Evolutionary conservation across 345 rosid genomes (phyloP), one percentile per base, ranked within the genome.

Genomic region (Euphorbia lathyris): DNA sequence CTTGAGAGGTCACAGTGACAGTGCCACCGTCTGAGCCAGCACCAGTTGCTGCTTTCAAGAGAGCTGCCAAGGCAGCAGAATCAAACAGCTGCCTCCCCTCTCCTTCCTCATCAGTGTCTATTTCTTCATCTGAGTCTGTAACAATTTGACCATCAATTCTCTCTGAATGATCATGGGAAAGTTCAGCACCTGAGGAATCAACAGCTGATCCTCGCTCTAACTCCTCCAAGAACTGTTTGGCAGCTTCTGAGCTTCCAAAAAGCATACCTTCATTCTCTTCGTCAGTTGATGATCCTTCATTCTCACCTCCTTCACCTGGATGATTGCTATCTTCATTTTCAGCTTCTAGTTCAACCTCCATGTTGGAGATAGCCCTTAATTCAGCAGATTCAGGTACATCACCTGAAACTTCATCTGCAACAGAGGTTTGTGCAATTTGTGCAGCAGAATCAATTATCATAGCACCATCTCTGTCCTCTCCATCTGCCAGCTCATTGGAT

Each of bases 1-100:
- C 99, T 75, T 83, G 89, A 62, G 97, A 86, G 30, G 92, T 83
- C 72, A 91, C 76, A 58, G 90, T 82, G 69, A 91, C 79, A 65
- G 74, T 79, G 17, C 92, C 87, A 48, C 80, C 84, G 59, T 84
- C 93, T 34, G 90, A 82, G 34, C 84, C 86, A 68, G 80, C 84
- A 59, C 92, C 88, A 16, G 93, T 80, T 61, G 97, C 97, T 59
- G 97, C 99, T 84, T 88, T 95, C 84, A 95, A 73, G 27, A 95
- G 89, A 61, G 99, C 97, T 47, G 92, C 87, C 85, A 94, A 84
- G 45, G 97, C 91, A 68, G 92, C 89, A 71, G 96, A 90, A 84
- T 95, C 96, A 63, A 91, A 91, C 64, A 87, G 72, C 85, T 91
- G 90, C 81, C 84, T 91, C 57, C 90, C 97, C 62, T 87, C 93